Percentiles rank a stretch among this genome's conserved stretches.
Evolutionary conservation across 139 green algal species (phyloP).

Genomic region (Chlorella ohadii): DNA sequence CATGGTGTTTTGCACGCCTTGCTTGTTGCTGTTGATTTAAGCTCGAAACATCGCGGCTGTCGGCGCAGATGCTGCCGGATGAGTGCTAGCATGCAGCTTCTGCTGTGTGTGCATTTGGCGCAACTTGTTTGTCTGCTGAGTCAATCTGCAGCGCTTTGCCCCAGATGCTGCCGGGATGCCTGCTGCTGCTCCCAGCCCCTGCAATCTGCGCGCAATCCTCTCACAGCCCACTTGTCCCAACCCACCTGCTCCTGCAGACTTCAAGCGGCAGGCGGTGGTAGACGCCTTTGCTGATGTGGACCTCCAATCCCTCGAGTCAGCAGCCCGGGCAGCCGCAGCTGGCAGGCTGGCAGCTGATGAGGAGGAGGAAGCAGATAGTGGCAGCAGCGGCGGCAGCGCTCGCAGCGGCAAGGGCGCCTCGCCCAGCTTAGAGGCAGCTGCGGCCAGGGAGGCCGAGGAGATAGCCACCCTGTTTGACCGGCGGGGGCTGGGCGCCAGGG

Average conservation of each 20-base stretch:
- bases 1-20: too few relatives aligned
- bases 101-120: too few relatives aligned
- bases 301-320: background rate
- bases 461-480: background rate
- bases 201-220: background rate
- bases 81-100: too few relatives aligned
- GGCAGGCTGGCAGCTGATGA: background rate
- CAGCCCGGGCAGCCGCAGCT: background rate
- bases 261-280: constrained; percentile 4
- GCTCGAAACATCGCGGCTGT: too few relatives aligned
- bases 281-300: background rate
- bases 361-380: background rate
- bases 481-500: background rate
- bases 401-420: background rate
- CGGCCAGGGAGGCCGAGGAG: background rate
- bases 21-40: too few relatives aligned
- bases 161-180: too few relatives aligned
- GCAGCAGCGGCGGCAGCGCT: background rate
- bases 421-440: background rate
- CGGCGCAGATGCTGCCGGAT: too few relatives aligned
- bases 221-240: background rate
- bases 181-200: too few relatives aligned
- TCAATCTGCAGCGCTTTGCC: too few relatives aligned
- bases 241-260: constrained; percentile 11
- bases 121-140: too few relatives aligned